These are phyloP conservation scores for Tolypocladium guangdongense DNA, from an alignment of 2,329 filamentous ascomycete species.

Conservation along the genomic window DNA sequence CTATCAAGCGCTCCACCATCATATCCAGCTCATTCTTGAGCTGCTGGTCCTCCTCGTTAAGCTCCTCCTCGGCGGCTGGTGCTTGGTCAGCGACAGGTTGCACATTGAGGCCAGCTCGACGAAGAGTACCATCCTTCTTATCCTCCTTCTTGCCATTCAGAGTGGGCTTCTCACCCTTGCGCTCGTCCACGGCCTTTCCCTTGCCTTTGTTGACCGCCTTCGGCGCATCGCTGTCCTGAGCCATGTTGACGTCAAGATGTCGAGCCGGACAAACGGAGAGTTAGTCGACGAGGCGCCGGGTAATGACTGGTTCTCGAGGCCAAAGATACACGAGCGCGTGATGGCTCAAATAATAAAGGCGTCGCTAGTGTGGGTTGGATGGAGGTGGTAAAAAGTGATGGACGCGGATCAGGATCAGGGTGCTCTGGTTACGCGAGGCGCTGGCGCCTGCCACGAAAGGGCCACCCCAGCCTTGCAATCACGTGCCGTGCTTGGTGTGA, in stretches of 20 bases:
- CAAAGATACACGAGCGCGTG: not conserved
- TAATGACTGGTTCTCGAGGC: too few relatives aligned
- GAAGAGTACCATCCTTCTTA: slow-evolving; percentile 35
- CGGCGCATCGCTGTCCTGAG: slow-evolving; percentile 82
- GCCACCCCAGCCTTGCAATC: slow-evolving; percentile 16
- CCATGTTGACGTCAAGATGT: slow-evolving; percentile 52
- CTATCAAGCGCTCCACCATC: slow-evolving; percentile 90
- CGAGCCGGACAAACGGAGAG: slow-evolving; percentile 8
- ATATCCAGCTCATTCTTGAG: slow-evolving; percentile 96
- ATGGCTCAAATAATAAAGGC: not conserved
- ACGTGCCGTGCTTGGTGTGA: slow-evolving; percentile 13
- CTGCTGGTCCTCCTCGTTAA: slow-evolving; percentile 96
- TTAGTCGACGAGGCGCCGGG: not conserved
- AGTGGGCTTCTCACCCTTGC: slow-evolving; percentile 57
- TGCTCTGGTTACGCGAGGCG: slow-evolving; percentile 35
- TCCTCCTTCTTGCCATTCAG: slow-evolving; percentile 70
- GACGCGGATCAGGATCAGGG: too few relatives aligned
- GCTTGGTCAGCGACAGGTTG: slow-evolving; percentile 11
- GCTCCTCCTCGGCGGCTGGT: slow-evolving; percentile 57
- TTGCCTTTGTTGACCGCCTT: slow-evolving; percentile 90
- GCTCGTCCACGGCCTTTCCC: slow-evolving; percentile 71
- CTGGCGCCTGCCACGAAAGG: slow-evolving; percentile 25
- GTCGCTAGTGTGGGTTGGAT: slow-evolving; percentile 1
- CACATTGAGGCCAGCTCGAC: slow-evolving; percentile 3
- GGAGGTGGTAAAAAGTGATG: slow-evolving; percentile 24